Percentiles rank a stretch among this genome's conserved stretches.
These are phyloP conservation scores for Spizellomyces sp. DNA, from an alignment of 192 early-diverging fungal species.

Conservation along the genomic window DNA sequence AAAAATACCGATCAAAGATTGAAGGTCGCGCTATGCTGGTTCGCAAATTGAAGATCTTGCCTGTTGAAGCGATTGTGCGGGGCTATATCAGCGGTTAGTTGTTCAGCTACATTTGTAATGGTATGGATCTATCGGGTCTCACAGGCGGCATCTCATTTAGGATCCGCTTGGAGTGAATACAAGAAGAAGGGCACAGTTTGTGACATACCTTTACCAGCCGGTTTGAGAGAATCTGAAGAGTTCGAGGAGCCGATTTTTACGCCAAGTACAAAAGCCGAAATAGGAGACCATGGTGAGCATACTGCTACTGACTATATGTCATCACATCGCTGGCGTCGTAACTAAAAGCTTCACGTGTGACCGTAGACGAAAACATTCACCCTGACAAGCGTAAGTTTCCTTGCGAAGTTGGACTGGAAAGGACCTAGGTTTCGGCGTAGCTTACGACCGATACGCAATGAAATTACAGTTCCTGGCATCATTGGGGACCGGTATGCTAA, in stretches of 20 bases:
- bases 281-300: slow-evolving; percentile 79
- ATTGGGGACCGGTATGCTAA: slow-evolving; percentile 80
- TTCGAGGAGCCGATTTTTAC: slow-evolving; percentile 87
- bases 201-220: slow-evolving; percentile 80
- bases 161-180: slow-evolving; percentile 96
- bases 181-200: slow-evolving; percentile 90
- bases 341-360: not conserved
- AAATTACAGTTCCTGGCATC: slow-evolving; percentile 57
- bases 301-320: slow-evolving; percentile 27
- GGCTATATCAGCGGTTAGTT: slow-evolving; percentile 88
- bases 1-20: slow-evolving; percentile 87
- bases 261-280: slow-evolving; percentile 98
- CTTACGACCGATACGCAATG: not conserved
- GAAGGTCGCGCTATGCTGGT: slow-evolving; percentile 91
- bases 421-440: not conserved
- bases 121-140: too few relatives aligned
- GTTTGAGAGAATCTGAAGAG: slow-evolving; percentile 82
- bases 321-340: not conserved
- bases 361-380: slow-evolving; percentile 89
- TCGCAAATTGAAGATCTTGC: slow-evolving; percentile 85
- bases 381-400: slow-evolving; percentile 71
- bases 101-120: not conserved
- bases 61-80: slow-evolving; percentile 97
- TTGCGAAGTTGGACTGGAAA: not conserved
- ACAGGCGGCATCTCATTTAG: slow-evolving; percentile 25